Evolutionary conservation across 768 basidiomycete genomes (phyloP).

Genomic region (Naganishia vishniacii): DNA sequence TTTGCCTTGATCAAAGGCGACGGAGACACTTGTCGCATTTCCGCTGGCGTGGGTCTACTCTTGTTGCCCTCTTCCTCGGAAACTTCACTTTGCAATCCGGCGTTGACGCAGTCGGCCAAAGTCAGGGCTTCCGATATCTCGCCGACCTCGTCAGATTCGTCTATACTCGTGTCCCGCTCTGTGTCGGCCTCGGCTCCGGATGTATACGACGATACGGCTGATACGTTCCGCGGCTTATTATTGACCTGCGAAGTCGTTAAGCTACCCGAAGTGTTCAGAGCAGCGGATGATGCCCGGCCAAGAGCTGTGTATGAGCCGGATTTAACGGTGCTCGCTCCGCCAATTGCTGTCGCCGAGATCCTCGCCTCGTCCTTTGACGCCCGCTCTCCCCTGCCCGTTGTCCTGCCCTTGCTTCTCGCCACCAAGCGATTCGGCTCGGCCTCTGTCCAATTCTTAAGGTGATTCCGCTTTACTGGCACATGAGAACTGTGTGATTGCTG

Average conservation of each 20-base stretch:
- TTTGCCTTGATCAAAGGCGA: neutral
- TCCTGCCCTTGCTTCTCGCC: slow-evolving; percentile 4
- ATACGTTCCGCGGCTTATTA: neutral
- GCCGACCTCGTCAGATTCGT: neutral
- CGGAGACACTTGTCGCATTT: neutral
- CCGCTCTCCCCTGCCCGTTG: neutral
- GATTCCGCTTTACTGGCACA: slow-evolving; percentile 6
- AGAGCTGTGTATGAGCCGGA: slow-evolving; percentile 3
- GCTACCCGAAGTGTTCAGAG: neutral
- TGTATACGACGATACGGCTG: neutral
- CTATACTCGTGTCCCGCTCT: slow-evolving; percentile 12
- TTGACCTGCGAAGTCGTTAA: too few species aligned
- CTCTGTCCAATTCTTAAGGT: slow-evolving; percentile 15
- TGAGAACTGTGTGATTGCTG: neutral
- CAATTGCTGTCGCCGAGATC: neutral
- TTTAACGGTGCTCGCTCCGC: neutral
- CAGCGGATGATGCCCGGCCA: neutral
- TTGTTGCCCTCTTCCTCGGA: neutral
- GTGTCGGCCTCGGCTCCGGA: slow-evolving; percentile 16
- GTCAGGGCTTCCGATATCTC: neutral
- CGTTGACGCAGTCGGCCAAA: neutral
- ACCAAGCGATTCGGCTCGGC: slow-evolving; percentile 16
- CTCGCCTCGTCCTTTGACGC: slow-evolving; percentile 1
- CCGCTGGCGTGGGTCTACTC: neutral
- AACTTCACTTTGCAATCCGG: neutral